These are phyloP conservation scores for Tulasnella sp. DNA, from an alignment of 768 basidiomycete species.

Conservation along the genomic window DNA sequence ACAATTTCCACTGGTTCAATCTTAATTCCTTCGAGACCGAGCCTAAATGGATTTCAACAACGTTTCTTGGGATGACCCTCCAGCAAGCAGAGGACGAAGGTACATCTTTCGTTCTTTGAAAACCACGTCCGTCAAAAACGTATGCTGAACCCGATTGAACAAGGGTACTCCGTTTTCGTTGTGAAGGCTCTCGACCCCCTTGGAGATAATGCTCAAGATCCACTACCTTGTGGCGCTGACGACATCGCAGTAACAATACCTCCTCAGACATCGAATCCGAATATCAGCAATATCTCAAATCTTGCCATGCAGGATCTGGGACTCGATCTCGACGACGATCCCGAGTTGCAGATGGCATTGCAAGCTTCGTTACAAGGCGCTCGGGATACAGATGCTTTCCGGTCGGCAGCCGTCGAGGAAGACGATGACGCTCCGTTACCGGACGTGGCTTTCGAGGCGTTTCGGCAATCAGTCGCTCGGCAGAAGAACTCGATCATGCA, in stretches of 20 bases:
- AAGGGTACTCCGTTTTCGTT: conserved; percentile 74
- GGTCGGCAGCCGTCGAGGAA: background rate
- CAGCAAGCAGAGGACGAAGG: conserved; percentile 83
- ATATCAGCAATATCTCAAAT: background rate
- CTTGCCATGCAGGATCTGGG: conserved; percentile 35
- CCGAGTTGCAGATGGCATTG: conserved; percentile 75
- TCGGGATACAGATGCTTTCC: background rate
- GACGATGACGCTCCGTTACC: background rate
- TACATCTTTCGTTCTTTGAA: conserved; percentile 23
- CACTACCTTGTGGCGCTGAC: conserved; percentile 31
- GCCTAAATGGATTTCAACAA: conserved; percentile 76
- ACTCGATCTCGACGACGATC: conserved; percentile 51
- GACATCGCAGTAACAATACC: conserved; percentile 59
- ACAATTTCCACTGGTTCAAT: conserved; percentile 74
- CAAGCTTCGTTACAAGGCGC: conserved; percentile 28
- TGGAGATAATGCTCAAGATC: background rate
- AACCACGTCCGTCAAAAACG: conserved; percentile 19
- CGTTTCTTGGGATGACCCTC: conserved; percentile 75
- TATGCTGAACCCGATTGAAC: conserved; percentile 10
- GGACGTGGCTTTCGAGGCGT: conserved; percentile 1
- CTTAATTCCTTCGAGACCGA: conserved; percentile 59
- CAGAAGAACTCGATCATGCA: background rate
- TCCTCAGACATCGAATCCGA: background rate
- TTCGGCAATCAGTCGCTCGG: conserved; percentile 1
- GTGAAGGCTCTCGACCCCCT: conserved; percentile 26